Evolutionary conservation across 768 basidiomycete genomes (phyloP).

Genomic region (Russula emetica): DNA sequence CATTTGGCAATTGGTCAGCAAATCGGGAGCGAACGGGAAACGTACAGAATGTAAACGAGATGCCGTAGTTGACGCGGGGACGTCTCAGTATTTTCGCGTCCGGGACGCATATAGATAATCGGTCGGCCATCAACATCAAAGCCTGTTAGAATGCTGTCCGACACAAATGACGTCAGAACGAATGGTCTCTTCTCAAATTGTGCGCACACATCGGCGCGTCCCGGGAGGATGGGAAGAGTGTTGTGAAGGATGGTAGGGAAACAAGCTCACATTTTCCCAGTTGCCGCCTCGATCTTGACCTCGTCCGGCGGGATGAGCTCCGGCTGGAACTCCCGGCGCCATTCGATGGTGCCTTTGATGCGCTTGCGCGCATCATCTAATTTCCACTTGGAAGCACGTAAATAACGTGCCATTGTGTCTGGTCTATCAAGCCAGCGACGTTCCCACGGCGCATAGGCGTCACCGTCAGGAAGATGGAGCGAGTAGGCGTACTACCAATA

Average conservation of each 20-base stretch:
- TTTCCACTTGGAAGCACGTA: conserved; percentile 85
- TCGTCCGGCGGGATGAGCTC: conserved; percentile 81
- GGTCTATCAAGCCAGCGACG: conserved; percentile 64
- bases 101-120: conserved; percentile 84
- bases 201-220: background rate
- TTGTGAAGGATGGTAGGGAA: background rate
- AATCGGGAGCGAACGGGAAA: conserved; percentile 20
- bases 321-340: conserved; percentile 81
- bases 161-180: background rate
- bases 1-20: background rate
- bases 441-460: conserved; percentile 77
- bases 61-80: conserved; percentile 77
- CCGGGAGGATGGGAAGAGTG: background rate
- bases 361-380: conserved; percentile 70
- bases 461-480: conserved; percentile 58
- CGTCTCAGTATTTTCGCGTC: conserved; percentile 77
- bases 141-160: conserved; percentile 66
- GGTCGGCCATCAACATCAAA: conserved; percentile 87
- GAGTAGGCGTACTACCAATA: conserved; percentile 56
- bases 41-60: conserved; percentile 83
- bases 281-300: conserved; percentile 73
- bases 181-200: background rate
- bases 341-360: conserved; percentile 73
- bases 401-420: conserved; percentile 70
- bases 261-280: conserved; percentile 75